Evolutionary conservation across 768 basidiomycete species (phyloP).

Genomic region (Rickenella mellea): DNA sequence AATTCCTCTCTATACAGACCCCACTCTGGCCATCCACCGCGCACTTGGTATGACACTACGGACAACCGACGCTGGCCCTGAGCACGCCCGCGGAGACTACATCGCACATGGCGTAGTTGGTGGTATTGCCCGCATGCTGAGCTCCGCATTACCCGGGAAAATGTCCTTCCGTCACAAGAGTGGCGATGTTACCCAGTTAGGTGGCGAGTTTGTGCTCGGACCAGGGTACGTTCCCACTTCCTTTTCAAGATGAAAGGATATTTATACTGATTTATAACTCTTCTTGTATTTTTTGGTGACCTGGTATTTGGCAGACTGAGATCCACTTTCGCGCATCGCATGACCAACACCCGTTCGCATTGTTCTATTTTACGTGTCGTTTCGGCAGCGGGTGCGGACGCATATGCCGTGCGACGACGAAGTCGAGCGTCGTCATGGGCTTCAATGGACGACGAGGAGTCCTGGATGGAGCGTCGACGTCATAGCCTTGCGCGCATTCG

Average conservation of each 20-base stretch:
- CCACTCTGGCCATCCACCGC: slow-evolving; percentile 54
- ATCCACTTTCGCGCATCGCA: slow-evolving; percentile 74
- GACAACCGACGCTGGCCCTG: slow-evolving; percentile 30
- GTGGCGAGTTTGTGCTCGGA: slow-evolving; percentile 80
- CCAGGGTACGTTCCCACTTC: slow-evolving; percentile 34
- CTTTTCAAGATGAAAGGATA: too few relatives aligned
- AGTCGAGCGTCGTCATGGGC: slow-evolving; percentile 3
- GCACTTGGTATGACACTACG: slow-evolving; percentile 67
- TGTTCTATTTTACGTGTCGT: slow-evolving; percentile 65
- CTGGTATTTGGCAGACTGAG: slow-evolving; percentile 33
- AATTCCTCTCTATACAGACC: slow-evolving; percentile 75
- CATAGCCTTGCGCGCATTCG: slow-evolving; percentile 24
- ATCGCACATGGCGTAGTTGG: slow-evolving; percentile 54
- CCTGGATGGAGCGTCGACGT: slow-evolving; percentile 29
- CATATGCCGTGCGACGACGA: slow-evolving; percentile 5
- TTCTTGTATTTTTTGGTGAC: neutral
- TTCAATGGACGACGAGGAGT: slow-evolving; percentile 17
- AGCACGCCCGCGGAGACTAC: slow-evolving; percentile 43
- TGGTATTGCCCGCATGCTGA: slow-evolving; percentile 67
- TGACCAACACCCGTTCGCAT: slow-evolving; percentile 70
- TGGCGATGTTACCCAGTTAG: slow-evolving; percentile 70
- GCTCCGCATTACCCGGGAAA: slow-evolving; percentile 58
- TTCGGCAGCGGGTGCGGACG: slow-evolving; percentile 42
- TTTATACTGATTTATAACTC: slow-evolving; percentile 3
- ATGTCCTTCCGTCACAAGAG: slow-evolving; percentile 80